phyloP scores from a whole-genome alignment of 805 yeast species.

The Kodamaea laetipori region DNA sequence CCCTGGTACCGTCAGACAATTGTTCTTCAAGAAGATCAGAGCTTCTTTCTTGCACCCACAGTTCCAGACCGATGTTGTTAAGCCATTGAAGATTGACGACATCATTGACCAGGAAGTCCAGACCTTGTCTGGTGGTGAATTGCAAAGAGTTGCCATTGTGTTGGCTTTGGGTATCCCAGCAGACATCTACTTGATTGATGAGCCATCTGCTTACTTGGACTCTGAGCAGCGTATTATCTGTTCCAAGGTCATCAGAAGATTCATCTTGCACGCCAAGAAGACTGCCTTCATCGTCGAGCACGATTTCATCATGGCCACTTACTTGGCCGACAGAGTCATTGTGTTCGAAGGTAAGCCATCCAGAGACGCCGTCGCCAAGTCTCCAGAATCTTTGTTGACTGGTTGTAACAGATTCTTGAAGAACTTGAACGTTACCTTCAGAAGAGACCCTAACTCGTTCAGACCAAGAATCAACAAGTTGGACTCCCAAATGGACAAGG shows the following conservation, averaged over 20 bases:
- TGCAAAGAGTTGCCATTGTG: slow-evolving; percentile 98
- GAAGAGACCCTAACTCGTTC: slow-evolving; percentile 98
- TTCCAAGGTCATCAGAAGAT: slow-evolving; percentile 97
- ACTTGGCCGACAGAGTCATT: slow-evolving; percentile 97
- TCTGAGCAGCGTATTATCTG: slow-evolving; percentile 99
- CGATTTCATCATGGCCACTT: slow-evolving; percentile 99
- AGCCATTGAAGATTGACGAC: slow-evolving; percentile 90
- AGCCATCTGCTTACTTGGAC: slow-evolving; percentile 98
- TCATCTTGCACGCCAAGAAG: slow-evolving; percentile 92
- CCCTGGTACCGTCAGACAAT: slow-evolving; percentile 97
- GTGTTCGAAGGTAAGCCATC: slow-evolving; percentile 97
- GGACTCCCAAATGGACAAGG: slow-evolving; percentile 98
- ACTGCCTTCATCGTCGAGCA: slow-evolving; percentile 99
- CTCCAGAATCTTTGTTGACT: slow-evolving; percentile 91
- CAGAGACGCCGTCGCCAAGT: slow-evolving; percentile 75
- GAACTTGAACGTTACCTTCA: slow-evolving; percentile 95
- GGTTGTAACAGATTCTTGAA: slow-evolving; percentile 97
- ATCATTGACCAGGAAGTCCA: slow-evolving; percentile 98
- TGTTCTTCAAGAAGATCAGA: slow-evolving; percentile 94
- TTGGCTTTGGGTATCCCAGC: slow-evolving; percentile 92
- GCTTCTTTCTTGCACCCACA: slow-evolving; percentile 94
- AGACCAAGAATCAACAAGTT: slow-evolving; percentile 98
- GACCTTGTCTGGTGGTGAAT: slow-evolving; percentile 98
- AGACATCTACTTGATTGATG: slow-evolving; percentile 95
- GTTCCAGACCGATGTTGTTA: slow-evolving; percentile 96